Base-by-base conservation (phyloP, 192 early-diverging fungal genomes). In the Glomus cerebriforme region DNA sequence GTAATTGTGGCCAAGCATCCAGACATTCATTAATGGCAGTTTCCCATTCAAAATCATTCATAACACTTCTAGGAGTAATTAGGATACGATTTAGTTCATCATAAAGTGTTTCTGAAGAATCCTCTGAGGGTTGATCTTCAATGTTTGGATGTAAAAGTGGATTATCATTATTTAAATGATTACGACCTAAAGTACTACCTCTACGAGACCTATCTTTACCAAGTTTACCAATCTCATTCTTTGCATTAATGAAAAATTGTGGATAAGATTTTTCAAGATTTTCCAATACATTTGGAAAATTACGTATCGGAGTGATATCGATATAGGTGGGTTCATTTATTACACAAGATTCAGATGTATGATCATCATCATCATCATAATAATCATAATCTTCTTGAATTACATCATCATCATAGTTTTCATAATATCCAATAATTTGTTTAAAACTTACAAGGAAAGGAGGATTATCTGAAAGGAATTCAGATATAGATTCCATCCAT, bases 181-280 rank as follows among this genome's bases (percentile, higher is more conserved):
- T 54, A 22, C 49, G 17, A 5, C 49, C 49, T 22, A 54, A 22
- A 3, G 19, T 22, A 19, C 49, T 54, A 22, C 49, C 49, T 22
- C 49, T 54, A 22, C 49, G 49, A 7, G 17, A 6, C 5, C 24
- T 15, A 9, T 78, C 71, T 78, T 78, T n/a, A 19, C 45, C 39
- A 3, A 65, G 71, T 39, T 22, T 31, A 10, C 45, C 39, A 8
- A 65, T 70, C 32, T 26, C 27, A 29, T 35, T 67, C 37, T 71
- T 81, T 19, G 64, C 80, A 79, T 83, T 84, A 43, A 86, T 80
- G 49, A 86, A 84, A 34, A 86, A 83, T 26, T 86, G 82, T 31
- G 82, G 85, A 26, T 82, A 84, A 8, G 77, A 60, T 26, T 45
- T 17, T 27, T 73, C 29, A 15, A 81, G 67, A 0, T 43, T 35